Base-by-base conservation (phyloP, 1,284 basidiomycete species). In the Apiotrichum veenhuisii region DNA sequence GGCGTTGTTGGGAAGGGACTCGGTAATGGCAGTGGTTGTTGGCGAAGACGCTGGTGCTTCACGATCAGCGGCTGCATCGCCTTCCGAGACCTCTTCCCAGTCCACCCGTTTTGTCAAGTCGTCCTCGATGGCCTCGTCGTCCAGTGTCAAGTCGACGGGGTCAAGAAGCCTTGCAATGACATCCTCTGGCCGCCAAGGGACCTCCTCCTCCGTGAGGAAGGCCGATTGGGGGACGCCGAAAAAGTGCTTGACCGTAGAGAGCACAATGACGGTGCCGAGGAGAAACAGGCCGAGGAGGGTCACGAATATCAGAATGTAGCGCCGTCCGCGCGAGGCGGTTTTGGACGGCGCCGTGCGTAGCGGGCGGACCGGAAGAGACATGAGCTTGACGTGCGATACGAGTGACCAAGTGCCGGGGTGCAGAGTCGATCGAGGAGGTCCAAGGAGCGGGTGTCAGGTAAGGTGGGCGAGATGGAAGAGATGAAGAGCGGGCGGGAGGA, bases 241-340 rank as follows among this genome's bases (percentile, higher is more conserved):
- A 76, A 93, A 96, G 74, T 88, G 88, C 30, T 90, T 88, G 45
- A 96, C 85, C 26, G 91, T 90, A 17, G 88, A 88, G 71, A 98
- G 87, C 56, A 98, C 91, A 75, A 91, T 74, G 74, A 97, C 85
- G 30, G 95, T 98, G 50, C 94, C 94, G 38, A 91, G 69, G 56
- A 98, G 85, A 78, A 98, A 80, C 62, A 96, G 84, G 54, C 83
- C 87, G 64, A 96, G 85, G 64, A 96, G 73, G 68, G 84, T 81
- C 57, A 96, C 84, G 58, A 87, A 82, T 62, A 84, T 79, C 76
- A 88, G 84, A 54, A 89, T 75, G 10, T 65, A 50, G 46, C 65
- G 66, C n/a, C 66, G 63, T 17, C 52, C 52, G 20, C 50, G 50
- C 9, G 59, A 54, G 38, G 23, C 23, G 33, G 34, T 26, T 46